Evolutionary conservation across 2,329 filamentous ascomycete genomes (phyloP), one percentile per base, ranked within the genome.

Genomic region (Ophiostoma quercus): DNA sequence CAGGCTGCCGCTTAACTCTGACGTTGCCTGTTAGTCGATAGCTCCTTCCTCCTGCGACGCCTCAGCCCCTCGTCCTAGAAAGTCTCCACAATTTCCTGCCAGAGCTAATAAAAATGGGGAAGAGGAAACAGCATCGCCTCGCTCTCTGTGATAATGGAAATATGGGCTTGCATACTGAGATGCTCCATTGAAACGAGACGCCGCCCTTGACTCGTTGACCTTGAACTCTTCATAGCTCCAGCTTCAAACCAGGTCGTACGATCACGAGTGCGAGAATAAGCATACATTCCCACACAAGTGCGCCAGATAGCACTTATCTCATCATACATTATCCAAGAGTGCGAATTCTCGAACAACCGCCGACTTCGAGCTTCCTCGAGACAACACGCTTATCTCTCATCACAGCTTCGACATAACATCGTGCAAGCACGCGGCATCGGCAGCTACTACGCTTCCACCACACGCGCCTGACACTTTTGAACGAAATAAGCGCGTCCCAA

Each of bases 121-220:
- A 5, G 12, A 8, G 25, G 54, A 60, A 62, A 11, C 57, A 62
- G 57, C 57, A 62, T 57, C 51, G 51, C 22, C 51, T 57, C 51
- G 51, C 51, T 25, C 51, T 57, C 51, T 57, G 51, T 22, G 22
- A 57, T 25, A 25, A 25, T 62, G 57, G 57, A 62, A 62, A 62
- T 62, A 25, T 62, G 57, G 57, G 22, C 22, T 32, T 34, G 25
- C 57, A 19, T 25, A 62, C 32, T 32, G 25, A 11, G 54, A 32
- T 62, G 57, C 51, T 57, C 51, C 57, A 62, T 62, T 29, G 57
- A 25, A 57, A 62, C 57, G 57, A 62, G 57, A 62, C 57, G 57
- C 57, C 57, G 25, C 57, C 57, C 57, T 62, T 62, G 57, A 62
- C 57, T 62, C 57, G 57, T 32, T 11, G 12, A 16, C 57, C 16